Percentiles rank a stretch among this genome's conserved stretches.
phyloP scores from a whole-genome alignment of 2,329 filamentous ascomycete species.

The Fusarium coicis region DNA sequence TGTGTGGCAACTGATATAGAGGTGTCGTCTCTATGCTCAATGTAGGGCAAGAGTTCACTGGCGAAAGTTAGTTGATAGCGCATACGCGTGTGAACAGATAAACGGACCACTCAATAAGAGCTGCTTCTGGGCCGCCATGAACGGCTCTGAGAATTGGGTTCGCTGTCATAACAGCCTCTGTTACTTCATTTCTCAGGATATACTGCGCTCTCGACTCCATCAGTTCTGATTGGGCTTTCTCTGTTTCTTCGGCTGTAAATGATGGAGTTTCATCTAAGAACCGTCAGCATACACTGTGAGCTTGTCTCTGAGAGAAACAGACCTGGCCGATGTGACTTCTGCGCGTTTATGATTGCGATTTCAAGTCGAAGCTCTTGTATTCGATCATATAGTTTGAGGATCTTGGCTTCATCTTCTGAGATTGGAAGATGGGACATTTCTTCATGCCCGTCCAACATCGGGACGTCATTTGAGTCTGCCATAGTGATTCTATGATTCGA shows the following conservation, averaged over 20 bases:
- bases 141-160: conserved; percentile 83
- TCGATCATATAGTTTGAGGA: conserved; percentile 76
- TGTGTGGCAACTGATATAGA: conserved; percentile 72
- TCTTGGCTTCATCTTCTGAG: conserved; percentile 72
- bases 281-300: conserved; percentile 20
- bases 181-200: conserved; percentile 74
- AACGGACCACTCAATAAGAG: conserved; percentile 74
- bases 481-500: conserved; percentile 32
- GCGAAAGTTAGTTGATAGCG: conserved; percentile 14
- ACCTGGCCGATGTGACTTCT: conserved; percentile 53
- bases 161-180: conserved; percentile 74
- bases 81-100: background rate
- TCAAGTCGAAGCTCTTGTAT: conserved; percentile 78
- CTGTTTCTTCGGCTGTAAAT: conserved; percentile 61
- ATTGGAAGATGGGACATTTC: conserved; percentile 62
- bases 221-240: conserved; percentile 71
- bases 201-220: conserved; percentile 77
- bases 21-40: conserved; percentile 74
- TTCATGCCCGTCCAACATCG: conserved; percentile 42
- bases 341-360: conserved; percentile 71
- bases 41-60: conserved; percentile 73
- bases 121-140: conserved; percentile 72
- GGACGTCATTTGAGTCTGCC: conserved; percentile 44
- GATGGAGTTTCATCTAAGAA: conserved; percentile 39
- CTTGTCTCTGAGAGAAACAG: conserved; percentile 1